Evolutionary conservation across 2,329 filamentous ascomycete species (phyloP), one percentile per base, ranked within the genome.

Genomic region (Fusarium coicis): DNA sequence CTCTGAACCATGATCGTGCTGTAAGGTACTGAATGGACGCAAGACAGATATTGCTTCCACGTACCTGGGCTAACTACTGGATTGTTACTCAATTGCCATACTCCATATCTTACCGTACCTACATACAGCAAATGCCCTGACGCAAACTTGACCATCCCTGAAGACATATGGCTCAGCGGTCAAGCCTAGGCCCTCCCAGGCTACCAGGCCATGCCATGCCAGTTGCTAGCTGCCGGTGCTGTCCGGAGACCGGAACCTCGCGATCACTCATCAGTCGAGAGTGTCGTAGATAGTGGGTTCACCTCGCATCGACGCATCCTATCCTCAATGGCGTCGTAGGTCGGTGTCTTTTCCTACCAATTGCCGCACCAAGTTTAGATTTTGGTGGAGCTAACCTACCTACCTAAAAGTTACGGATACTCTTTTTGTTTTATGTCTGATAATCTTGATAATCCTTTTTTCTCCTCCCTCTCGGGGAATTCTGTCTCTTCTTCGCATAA

Each of bases 221-320:
- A 63, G 40, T 68, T 76, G 69, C 75, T 50, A 19, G 18, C 75
- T 70, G 26, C 26, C 26, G 5, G 70, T 74, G 69, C 75, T 68
- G 68, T 75, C 75, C 75, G 75, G 75, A 67, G 64, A 75, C 66
- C 75, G 74, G 75, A 75, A 76, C 52, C 59, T 72, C 52, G 65
- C 58, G 70, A 59, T 61, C 47, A 53, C 63, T 70, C 66, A 70
- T 74, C 72, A 74, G 72, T 47, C 68, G 72, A 74, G 60, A 60
- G 46, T 73, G 64, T 68, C 67, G 63, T 70, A 72, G 67, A 36
- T 47, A 57, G 72, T 72, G 74, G 67, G 61, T 70, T 75, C 67
- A 49, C 49, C 49, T 64, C 54, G 36, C 58, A 26, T 26, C 26
- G 26, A 26, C 26, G 26, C 26, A 68, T 52, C 43, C 58, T 50